Conservation (phyloP, 345 rosid species). For the Chamaenerion angustifolium region DNA sequence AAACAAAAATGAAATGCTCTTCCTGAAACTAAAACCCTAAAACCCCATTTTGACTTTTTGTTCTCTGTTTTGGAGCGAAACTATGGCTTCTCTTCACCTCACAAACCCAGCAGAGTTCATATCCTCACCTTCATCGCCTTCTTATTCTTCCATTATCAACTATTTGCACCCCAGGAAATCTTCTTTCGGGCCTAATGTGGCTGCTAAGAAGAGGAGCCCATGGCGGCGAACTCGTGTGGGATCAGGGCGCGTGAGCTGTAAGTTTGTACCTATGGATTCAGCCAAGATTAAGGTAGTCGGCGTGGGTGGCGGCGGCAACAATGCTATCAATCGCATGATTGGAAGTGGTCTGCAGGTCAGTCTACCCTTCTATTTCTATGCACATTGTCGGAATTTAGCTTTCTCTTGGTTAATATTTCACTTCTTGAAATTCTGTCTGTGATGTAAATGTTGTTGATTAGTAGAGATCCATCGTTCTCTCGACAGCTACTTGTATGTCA, state of each 20-base stretch:
- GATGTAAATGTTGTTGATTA: too few species aligned
- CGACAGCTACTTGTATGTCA: too few species aligned
- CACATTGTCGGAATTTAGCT: not conserved
- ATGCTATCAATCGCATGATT: slow-evolving; percentile 98
- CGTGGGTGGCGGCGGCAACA: slow-evolving; percentile 98
- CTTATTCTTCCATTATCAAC: slow-evolving; percentile 13
- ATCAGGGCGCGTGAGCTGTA: slow-evolving; percentile 32
- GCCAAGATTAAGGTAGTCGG: slow-evolving; percentile 94
- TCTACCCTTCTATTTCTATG: not conserved
- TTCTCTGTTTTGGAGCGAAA: not conserved
- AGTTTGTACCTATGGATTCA: slow-evolving; percentile 56
- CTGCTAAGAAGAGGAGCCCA: slow-evolving; percentile 11
- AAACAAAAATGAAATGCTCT: too few species aligned
- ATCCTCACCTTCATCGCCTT: slow-evolving; percentile 15
- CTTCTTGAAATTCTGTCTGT: too few species aligned
- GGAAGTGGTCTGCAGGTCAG: slow-evolving; percentile 81
- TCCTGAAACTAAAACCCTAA: slow-evolving; percentile 36
- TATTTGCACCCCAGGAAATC: slow-evolving; percentile 10
- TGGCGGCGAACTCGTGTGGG: slow-evolving; percentile 19
- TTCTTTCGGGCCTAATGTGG: slow-evolving; percentile 8
- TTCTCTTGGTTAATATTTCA: not conserved
- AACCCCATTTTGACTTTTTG: not conserved
- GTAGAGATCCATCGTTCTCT: too few species aligned
- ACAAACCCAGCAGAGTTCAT: slow-evolving; percentile 34
- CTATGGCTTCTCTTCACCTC: slow-evolving; percentile 33